Base-by-base conservation (phyloP, 2,329 filamentous ascomycete genomes). In the Sordariomycetes sp. region DNA sequence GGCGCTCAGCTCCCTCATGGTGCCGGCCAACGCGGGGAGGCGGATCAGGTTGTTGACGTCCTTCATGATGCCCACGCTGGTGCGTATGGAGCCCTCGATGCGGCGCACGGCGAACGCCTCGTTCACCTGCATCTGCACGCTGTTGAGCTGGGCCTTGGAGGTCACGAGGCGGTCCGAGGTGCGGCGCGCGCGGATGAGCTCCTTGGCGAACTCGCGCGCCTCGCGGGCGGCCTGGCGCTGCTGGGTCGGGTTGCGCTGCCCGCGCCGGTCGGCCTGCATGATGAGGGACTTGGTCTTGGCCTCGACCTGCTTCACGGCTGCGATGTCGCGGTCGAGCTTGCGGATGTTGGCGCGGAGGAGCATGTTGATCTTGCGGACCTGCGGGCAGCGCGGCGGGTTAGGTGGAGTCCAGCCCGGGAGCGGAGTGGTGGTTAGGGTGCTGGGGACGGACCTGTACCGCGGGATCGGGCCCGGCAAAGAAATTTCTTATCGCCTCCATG, bases 121-220 rank as follows among this genome's bases (percentile, higher is more conserved):
- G 68, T 92, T 90, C 68, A 99, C 93, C 74, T 97, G 94, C 91
- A 97, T 96, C 72, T 93, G 87, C 51, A 99, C 93, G 64, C 88
- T 93, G 69, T 87, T 86, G 54, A 99, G 82, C 74, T 97, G 94
- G 1, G 94, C 94, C 70, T 95, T 95, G 66, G 87, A 88, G 0
- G 93, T 97, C 20, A 87, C 79, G 46, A 97, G 80, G 4, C 94
- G 85, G 34, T 79, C 75, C 20, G 80, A 81, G 62, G 91, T 86
- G 69, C 87, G 89, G 63, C 94, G 88, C 60, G 90, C 83, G 57
- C 89, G 86, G 62, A 97, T 83, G 55, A 97, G 81, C 72, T 97
- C 93, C 64, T 85, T 82, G 25, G 94, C 94, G 71, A 97, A 96
- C 62, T 87, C 86, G 64, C 94, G 90, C 48, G 89, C 88, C 69